Conservation (phyloP, 805 yeast species). For the Candida sanyiensis region DNA sequence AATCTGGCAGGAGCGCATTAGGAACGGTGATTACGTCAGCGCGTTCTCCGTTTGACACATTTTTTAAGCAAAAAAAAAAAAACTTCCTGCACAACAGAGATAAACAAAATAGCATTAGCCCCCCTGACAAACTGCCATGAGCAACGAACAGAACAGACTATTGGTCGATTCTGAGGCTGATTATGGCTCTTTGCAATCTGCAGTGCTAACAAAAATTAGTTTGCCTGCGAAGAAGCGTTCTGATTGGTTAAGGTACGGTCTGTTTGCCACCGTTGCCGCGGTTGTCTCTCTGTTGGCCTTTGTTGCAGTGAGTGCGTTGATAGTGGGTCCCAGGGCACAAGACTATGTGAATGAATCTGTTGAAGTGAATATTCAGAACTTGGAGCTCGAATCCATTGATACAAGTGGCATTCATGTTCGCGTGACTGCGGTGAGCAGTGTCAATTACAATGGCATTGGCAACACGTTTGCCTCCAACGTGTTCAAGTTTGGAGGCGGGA, state of each 20-base stretch:
- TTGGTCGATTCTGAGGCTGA: neutral
- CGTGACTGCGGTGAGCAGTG: slow-evolving; percentile 27
- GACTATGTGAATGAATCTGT: slow-evolving; percentile 29
- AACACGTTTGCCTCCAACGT: slow-evolving; percentile 22
- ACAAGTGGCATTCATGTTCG: slow-evolving; percentile 30
- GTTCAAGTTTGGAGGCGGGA: slow-evolving; percentile 31
- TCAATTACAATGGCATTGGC: slow-evolving; percentile 30
- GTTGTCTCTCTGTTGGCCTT: neutral
- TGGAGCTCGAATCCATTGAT: slow-evolving; percentile 28
- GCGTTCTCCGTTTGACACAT: slow-evolving; percentile 2
- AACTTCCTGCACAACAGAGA: neutral
- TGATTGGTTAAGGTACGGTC: neutral
- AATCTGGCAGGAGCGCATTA: slow-evolving; percentile 22
- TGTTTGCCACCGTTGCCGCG: neutral
- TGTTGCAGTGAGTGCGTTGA: slow-evolving; percentile 2
- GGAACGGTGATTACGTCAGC: slow-evolving; percentile 23
- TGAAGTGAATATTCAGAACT: slow-evolving; percentile 27
- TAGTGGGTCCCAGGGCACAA: slow-evolving; percentile 23
- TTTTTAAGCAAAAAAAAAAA: neutral
- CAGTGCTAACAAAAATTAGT: neutral
- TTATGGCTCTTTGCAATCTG: slow-evolving; percentile 1
- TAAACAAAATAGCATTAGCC: neutral
- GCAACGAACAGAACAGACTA: neutral
- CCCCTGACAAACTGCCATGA: too few species aligned
- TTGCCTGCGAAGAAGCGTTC: too few species aligned